Conservation (phyloP, 2,329 filamentous ascomycete genomes). For the Hyphodiscus sp. region DNA sequence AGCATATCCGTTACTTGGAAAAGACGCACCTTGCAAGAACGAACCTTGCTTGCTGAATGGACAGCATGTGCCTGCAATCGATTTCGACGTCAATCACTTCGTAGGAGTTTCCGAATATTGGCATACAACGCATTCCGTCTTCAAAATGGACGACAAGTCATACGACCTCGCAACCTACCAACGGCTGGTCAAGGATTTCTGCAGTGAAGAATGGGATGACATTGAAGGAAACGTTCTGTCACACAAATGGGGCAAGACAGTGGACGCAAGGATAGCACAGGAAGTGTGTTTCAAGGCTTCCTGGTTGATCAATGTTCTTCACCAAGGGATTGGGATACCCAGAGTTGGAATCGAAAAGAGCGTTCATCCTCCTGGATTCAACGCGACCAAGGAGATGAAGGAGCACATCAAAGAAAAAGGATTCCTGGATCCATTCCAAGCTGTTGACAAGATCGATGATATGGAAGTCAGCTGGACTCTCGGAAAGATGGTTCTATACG, state of each 20-base stretch:
- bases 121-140: constrained; percentile 96
- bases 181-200: constrained; percentile 76
- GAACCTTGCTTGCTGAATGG: constrained; percentile 85
- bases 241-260: constrained; percentile 70
- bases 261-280: constrained; percentile 65
- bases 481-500: constrained; percentile 93
- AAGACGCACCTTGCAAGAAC: constrained; percentile 78
- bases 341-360: constrained; percentile 70
- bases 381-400: constrained; percentile 65
- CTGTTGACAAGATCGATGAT: constrained; percentile 84
- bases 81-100: constrained; percentile 96
- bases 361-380: constrained; percentile 43
- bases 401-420: constrained; percentile 66
- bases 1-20: constrained; percentile 82
- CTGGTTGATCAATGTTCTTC: constrained; percentile 94
- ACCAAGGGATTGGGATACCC: constrained; percentile 92
- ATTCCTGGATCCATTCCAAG: constrained; percentile 80
- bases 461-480: constrained; percentile 96
- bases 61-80: constrained; percentile 87
- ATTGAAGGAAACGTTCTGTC: constrained; percentile 61
- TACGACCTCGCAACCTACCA: constrained; percentile 93
- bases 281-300: constrained; percentile 97
- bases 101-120: constrained; percentile 97
- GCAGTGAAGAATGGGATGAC: constrained; percentile 71
- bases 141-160: constrained; percentile 68